A percentile compares a stretch with the other conserved stretches of the same genome.
Conservation (phyloP, 1,139 yeast genomes). For the Saccharomyces hybrid region DNA sequence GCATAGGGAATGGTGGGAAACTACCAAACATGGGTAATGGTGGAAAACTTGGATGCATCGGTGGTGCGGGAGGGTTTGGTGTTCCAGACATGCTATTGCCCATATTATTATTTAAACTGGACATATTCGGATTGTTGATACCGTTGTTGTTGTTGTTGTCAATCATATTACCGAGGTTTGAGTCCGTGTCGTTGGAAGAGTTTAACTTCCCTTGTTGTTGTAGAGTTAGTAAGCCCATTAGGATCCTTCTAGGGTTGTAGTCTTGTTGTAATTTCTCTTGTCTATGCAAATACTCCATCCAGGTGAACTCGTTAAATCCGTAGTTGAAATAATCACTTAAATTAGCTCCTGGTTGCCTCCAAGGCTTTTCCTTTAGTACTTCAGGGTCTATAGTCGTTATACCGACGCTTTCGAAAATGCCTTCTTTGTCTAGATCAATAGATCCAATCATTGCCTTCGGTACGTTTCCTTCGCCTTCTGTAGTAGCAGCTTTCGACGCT, state of each 20-base stretch:
- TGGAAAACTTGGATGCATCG: slow-evolving; percentile 27
- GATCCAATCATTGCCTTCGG: slow-evolving; percentile 25
- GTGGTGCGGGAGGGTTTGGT: slow-evolving; percentile 8
- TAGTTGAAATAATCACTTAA: slow-evolving; percentile 88
- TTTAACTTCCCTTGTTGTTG: slow-evolving; percentile 32
- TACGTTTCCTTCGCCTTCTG: slow-evolving; percentile 12
- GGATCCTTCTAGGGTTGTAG: slow-evolving; percentile 50
- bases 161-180: not conserved
- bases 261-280: slow-evolving; percentile 78
- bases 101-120: slow-evolving; percentile 5
- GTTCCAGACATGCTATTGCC: slow-evolving; percentile 2
- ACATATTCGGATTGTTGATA: not conserved
- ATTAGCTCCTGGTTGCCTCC: slow-evolving; percentile 98
- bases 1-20: slow-evolving; percentile 31
- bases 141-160: not conserved
- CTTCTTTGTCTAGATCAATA: slow-evolving; percentile 65
- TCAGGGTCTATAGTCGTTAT: slow-evolving; percentile 78
- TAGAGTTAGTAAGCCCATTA: slow-evolving; percentile 36
- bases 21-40: slow-evolving; percentile 37
- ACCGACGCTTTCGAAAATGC: slow-evolving; percentile 74
- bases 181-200: slow-evolving; percentile 6
- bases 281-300: slow-evolving; percentile 88
- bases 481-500: slow-evolving; percentile 26
- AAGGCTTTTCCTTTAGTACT: slow-evolving; percentile 84
- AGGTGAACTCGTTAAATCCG: slow-evolving; percentile 92